Evolutionary conservation across 176 grass and related monocot genomes (phyloP), one percentile per base, ranked within the genome.

Genomic region (Eragrostis curvula): DNA sequence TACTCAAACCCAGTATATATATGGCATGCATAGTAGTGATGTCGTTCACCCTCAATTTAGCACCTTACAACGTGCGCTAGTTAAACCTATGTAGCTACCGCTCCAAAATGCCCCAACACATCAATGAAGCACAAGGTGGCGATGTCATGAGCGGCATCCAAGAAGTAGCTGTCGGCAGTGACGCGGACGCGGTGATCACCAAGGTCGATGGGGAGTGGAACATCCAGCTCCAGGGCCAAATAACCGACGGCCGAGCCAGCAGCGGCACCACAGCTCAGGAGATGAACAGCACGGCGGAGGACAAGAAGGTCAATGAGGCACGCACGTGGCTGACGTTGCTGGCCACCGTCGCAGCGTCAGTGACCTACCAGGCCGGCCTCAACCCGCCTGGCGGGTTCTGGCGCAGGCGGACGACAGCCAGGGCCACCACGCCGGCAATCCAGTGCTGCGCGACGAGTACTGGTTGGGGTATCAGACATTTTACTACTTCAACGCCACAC

Each of bases 361-460:
- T 90, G 6, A 83, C 83, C 61, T 90, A 90, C 75, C 60, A 73
- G 24, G 58, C 56, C 5, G 79, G 88, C 10, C 84, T 90, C 5
- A 90, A 68, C 73, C 83, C 83, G 7, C 88, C 83, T 6, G 84
- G 84, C 17, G 88, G 88, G 40, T 79, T 86, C 24, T 90, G 79
- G 83, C 84, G 83, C 84, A 81, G 32, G 32, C 1, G 15, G 65
- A 87, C 59, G 69, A 50, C 8, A 0, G 2, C 0, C 5, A 40
- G 12, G 41, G 53, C 1, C 45, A 85, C 66, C 20, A 49, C 42
- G 53, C 52, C 28, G 42, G 51, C 53, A 70, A 8, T 0, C 83
- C 74, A 9, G 51, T 78, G 52, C 73, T 85, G 51, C 77, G 48
- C 3, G 39, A 75, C 61, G 5, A 5, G 81, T 24, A 13, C 46